phyloP scores from a whole-genome alignment of 208 protist genomes.

The Trypanosoma lewisi region DNA sequence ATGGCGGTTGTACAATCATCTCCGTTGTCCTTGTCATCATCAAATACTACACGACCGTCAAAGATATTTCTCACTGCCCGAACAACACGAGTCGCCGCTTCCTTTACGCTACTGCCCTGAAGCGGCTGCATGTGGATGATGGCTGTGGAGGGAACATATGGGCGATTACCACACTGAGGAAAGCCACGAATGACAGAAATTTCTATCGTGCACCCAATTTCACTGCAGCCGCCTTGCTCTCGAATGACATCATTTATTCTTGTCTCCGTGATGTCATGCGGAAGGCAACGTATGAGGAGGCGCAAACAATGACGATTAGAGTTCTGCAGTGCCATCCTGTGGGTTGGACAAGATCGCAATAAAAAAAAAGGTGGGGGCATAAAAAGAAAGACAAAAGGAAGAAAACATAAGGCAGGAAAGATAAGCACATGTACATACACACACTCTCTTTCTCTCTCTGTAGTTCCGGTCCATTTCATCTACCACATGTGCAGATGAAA shows the following conservation, averaged over 20 bases:
- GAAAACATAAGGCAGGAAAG: neutral
- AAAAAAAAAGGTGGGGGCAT: neutral
- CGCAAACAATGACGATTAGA: neutral
- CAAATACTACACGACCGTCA: constrained; percentile 11
- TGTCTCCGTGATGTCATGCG: constrained; percentile 12
- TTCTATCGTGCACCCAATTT: neutral
- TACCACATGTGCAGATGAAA: too few species aligned
- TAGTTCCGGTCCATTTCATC: too few species aligned
- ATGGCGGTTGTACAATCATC: neutral
- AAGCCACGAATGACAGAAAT: constrained; percentile 10
- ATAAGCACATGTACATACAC: constrained; percentile 3
- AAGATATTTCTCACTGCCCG: constrained; percentile 1
- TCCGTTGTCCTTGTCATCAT: neutral
- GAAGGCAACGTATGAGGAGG: constrained; percentile 19
- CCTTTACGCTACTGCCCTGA: neutral
- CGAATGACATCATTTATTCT: neutral
- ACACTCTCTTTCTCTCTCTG: too few species aligned
- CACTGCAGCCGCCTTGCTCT: neutral
- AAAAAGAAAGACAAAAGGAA: neutral
- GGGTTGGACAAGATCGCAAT: neutral
- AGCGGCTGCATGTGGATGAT: neutral
- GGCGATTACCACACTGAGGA: neutral
- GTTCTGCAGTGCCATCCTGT: neutral
- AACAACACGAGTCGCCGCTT: neutral
- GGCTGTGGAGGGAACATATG: constrained; percentile 10